A percentile compares a stretch with the other conserved stretches of the same genome.
phyloP scores from a whole-genome alignment of 2,329 filamentous ascomycete genomes.

The Penicillium thymicola region DNA sequence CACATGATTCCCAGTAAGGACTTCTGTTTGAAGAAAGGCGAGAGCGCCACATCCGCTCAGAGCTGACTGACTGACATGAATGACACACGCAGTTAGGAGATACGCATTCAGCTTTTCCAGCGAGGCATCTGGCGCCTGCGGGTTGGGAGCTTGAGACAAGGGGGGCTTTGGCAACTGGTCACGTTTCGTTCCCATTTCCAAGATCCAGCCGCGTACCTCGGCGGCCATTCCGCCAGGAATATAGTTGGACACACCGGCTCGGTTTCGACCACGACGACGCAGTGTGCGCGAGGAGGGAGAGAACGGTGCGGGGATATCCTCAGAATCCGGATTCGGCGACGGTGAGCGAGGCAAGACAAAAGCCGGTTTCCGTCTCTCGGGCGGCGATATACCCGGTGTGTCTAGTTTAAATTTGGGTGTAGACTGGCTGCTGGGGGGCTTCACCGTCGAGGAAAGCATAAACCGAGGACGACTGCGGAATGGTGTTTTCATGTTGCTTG shows the following conservation, averaged over 20 bases:
- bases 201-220: conserved; percentile 41
- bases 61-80: conserved; percentile 12
- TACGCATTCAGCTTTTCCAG: conserved; percentile 13
- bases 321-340: conserved; percentile 24
- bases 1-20: not conserved
- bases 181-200: conserved; percentile 37
- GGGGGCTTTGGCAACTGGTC: conserved; percentile 14
- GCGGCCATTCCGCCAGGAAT: conserved; percentile 41
- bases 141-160: not conserved
- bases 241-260: conserved; percentile 25
- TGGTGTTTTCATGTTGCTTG: conserved; percentile 20
- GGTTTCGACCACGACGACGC: conserved; percentile 29
- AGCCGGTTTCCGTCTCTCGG: conserved; percentile 30
- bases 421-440: conserved; percentile 19
- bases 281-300: conserved; percentile 35
- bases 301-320: conserved; percentile 33
- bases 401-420: conserved; percentile 10
- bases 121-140: not conserved
- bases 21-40: conserved; percentile 21
- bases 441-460: conserved; percentile 24
- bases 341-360: conserved; percentile 41
- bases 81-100: conserved; percentile 18
- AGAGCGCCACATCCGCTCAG: conserved; percentile 27
- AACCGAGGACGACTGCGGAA: conserved; percentile 31
- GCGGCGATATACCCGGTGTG: conserved; percentile 14